These are phyloP conservation scores for Dorcoceras hygrometricum DNA, from an alignment of 257 asterid genomes.

Conservation along the genomic window DNA sequence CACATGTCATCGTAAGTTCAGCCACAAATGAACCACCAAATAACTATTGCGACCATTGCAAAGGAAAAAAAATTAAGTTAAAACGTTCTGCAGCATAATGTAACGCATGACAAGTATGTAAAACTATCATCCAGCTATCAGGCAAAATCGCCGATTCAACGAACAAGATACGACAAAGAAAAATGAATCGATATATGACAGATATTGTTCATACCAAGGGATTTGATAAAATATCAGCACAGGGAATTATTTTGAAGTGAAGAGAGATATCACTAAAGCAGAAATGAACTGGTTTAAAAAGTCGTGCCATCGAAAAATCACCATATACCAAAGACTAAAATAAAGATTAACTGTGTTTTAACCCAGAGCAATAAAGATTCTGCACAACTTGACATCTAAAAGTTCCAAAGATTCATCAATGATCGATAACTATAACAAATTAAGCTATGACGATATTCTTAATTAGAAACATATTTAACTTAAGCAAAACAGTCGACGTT, in stretches of 20 bases:
- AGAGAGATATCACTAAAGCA: not conserved
- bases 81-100: not conserved
- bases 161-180: not conserved
- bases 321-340: not conserved
- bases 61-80: too few relatives aligned
- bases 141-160: too few relatives aligned
- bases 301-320: not conserved
- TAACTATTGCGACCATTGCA: not conserved
- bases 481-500: not conserved
- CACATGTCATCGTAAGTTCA: not conserved
- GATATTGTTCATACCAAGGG: not conserved
- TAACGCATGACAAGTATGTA: not conserved
- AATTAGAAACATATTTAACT: not conserved
- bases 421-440: not conserved
- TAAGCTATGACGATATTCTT: not conserved
- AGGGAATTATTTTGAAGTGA: not conserved
- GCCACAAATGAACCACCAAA: not conserved
- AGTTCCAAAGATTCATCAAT: not conserved
- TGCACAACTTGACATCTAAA: not conserved
- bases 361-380: not conserved
- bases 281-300: not conserved
- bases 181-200: not conserved
- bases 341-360: too few relatives aligned
- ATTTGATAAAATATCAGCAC: not conserved
- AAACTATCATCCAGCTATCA: not conserved